Evolutionary conservation across 345 rosid genomes (phyloP).

Genomic region (Aquilaria malaccensis): DNA sequence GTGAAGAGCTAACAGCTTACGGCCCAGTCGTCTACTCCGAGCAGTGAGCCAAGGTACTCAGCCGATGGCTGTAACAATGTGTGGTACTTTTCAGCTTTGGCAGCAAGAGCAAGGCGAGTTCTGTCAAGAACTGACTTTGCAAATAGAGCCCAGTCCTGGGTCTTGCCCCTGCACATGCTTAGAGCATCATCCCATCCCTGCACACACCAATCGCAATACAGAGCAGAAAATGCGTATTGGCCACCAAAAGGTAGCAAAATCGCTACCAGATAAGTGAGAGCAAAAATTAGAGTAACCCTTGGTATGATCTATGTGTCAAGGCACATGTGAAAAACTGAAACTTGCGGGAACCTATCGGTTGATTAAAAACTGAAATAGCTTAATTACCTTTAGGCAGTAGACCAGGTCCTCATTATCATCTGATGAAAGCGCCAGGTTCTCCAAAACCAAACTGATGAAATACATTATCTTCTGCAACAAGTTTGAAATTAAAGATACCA

Average conservation of each 20-base stretch:
- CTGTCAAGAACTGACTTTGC: constrained; percentile 96
- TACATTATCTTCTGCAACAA: constrained; percentile 74
- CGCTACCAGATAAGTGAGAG: background rate
- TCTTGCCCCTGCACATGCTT: constrained; percentile 49
- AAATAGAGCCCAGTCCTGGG: constrained; percentile 75
- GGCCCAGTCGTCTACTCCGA: constrained; percentile 79
- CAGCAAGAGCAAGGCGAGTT: constrained; percentile 80
- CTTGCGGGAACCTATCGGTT: too few species aligned
- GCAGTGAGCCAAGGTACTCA: constrained; percentile 85
- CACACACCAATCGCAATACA: constrained; percentile 5
- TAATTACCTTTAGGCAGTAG: constrained; percentile 77
- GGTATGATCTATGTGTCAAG: background rate
- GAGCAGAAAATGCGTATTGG: background rate
- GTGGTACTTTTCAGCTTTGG: constrained; percentile 88
- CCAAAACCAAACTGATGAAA: constrained; percentile 74
- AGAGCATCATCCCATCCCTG: constrained; percentile 88
- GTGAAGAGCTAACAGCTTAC: constrained; percentile 42
- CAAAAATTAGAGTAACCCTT: background rate
- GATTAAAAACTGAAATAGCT: constrained; percentile 4
- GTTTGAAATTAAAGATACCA: constrained; percentile 3
- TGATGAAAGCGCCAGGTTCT: constrained; percentile 86
- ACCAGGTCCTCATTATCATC: constrained; percentile 93
- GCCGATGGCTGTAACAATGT: constrained; percentile 90
- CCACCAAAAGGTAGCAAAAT: constrained; percentile 1
- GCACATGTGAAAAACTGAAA: too few species aligned